These are phyloP conservation scores for Hypoxylon perforatum DNA, from an alignment of 495 filamentous ascomycete species.

Conservation along the genomic window DNA sequence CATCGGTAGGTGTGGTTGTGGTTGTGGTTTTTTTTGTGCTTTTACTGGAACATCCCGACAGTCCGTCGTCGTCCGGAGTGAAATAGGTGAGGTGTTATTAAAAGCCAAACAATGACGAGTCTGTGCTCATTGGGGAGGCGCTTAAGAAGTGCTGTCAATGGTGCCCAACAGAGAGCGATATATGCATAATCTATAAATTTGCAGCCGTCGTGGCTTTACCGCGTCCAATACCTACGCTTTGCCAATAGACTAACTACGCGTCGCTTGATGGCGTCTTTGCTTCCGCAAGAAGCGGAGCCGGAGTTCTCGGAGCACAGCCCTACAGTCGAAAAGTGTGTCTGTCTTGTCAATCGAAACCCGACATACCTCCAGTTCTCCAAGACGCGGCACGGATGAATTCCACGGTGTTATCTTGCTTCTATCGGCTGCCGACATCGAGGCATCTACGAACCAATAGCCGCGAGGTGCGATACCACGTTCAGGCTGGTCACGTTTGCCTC, in stretches of 20 bases:
- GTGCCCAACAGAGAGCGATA: constrained; percentile 1
- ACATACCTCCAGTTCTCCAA: background rate
- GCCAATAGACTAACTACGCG: too few species aligned
- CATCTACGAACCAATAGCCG: constrained; percentile 20
- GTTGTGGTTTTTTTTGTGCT: background rate
- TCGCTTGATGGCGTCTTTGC: background rate
- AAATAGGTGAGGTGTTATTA: too few species aligned
- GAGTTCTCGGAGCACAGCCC: background rate
- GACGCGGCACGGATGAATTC: constrained; percentile 9
- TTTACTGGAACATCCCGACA: too few species aligned
- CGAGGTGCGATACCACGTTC: constrained; percentile 19
- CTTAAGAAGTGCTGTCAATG: background rate
- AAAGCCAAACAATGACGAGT: too few species aligned
- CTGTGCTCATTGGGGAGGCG: background rate
- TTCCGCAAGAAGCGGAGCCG: background rate
- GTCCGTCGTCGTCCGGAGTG: too few species aligned
- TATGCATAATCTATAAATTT: constrained; percentile 4
- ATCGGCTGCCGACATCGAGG: constrained; percentile 17
- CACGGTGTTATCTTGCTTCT: constrained; percentile 29
- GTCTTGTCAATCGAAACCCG: constrained; percentile 26
- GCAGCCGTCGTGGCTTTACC: constrained; percentile 7
- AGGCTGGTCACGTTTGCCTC: constrained; percentile 19
- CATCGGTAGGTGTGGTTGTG: constrained; percentile 11
- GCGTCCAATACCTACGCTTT: background rate
- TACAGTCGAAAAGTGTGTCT: background rate